These are phyloP conservation scores for Annulohypoxylon moriforme DNA, from an alignment of 495 filamentous ascomycete genomes.

Conservation along the genomic window DNA sequence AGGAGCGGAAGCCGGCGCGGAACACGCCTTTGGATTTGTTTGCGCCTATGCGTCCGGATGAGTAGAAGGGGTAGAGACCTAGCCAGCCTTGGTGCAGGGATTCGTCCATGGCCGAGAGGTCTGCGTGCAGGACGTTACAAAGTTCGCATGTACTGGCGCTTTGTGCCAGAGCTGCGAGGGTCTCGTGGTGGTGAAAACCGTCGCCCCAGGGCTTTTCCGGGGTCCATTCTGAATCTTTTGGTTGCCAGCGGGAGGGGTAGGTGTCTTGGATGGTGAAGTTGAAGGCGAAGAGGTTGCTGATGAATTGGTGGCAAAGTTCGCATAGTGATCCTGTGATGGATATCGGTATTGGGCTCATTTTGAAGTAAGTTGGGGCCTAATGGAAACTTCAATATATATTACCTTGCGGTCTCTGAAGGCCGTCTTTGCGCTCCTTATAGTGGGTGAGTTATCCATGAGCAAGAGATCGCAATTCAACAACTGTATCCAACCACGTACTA, in stretches of 20 bases:
- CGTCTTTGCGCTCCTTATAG: background rate
- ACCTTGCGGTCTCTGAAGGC: background rate
- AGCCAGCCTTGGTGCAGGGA: conserved; percentile 30
- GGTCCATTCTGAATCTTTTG: conserved; percentile 4
- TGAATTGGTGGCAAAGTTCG: conserved; percentile 32
- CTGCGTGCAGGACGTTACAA: conserved; percentile 25
- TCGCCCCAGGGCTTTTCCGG: conserved; percentile 21
- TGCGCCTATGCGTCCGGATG: background rate
- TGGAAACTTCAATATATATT: background rate
- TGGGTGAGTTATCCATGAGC: background rate
- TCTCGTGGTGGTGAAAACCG: conserved; percentile 28
- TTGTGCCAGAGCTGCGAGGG: conserved; percentile 9
- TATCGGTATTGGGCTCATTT: conserved; percentile 14
- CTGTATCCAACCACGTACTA: no score
- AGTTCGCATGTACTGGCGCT: conserved; percentile 32
- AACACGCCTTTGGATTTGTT: conserved; percentile 36
- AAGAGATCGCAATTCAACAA: background rate
- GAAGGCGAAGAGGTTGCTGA: conserved; percentile 28
- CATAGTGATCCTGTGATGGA: conserved; percentile 26
- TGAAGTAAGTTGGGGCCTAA: background rate
- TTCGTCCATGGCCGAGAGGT: conserved; percentile 12
- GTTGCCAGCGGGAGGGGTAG: conserved; percentile 22
- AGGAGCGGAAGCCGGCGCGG: conserved; percentile 27
- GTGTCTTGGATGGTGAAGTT: conserved; percentile 11
- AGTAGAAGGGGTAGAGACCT: conserved; percentile 35